Conservation (phyloP, 2,329 filamentous ascomycete species). For the Sporothrix euskadiensis region DNA sequence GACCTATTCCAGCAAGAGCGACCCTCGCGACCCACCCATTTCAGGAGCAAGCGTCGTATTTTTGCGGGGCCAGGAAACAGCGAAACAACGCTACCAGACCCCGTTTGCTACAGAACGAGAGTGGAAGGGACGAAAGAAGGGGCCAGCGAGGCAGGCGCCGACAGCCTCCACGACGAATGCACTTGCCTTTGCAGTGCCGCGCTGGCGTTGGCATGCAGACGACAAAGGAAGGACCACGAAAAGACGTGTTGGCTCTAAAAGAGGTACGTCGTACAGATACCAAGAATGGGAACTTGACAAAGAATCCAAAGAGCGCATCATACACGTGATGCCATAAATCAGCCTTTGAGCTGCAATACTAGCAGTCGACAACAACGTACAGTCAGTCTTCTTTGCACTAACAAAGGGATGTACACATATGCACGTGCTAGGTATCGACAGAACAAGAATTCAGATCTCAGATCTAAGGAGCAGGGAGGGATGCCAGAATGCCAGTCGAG, state of each 20-base stretch:
- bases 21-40: constrained; percentile 20
- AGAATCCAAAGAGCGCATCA: no score
- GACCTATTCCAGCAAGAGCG: constrained; percentile 10
- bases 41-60: constrained; percentile 30
- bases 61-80: constrained; percentile 25
- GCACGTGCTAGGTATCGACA: not conserved
- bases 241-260: not conserved
- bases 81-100: constrained; percentile 27
- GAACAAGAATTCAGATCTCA: not conserved
- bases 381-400: not conserved
- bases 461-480: not conserved
- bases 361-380: not conserved
- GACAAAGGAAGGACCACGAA: not conserved
- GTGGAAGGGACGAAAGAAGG: constrained; percentile 11
- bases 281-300: not conserved
- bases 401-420: not conserved
- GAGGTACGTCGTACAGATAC: not conserved
- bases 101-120: constrained; percentile 13
- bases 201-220: constrained; percentile 2
- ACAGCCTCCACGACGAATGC: not conserved
- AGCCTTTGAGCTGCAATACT: not conserved
- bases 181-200: not conserved
- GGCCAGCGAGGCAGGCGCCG: not conserved
- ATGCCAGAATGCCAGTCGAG: not conserved
- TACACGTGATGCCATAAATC: not conserved